Base-by-base conservation (phyloP, 1,139 yeast genomes). In the Nematodospora anomalae region DNA sequence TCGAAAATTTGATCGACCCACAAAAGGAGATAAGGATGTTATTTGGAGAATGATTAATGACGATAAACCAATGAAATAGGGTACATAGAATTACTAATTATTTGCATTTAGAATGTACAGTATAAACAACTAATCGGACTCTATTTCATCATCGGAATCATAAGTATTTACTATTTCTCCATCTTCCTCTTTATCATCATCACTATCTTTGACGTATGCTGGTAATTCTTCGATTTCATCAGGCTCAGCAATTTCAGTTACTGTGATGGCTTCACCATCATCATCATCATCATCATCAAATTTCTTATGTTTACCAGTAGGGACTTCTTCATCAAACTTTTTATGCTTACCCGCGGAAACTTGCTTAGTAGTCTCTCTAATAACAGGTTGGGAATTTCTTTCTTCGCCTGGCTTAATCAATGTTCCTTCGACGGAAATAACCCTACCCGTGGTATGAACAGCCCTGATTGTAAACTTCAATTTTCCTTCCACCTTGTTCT, bases 381-480 rank as follows among this genome's bases (percentile, higher is more conserved):
- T 62, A 3, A 76, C 72, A 1, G 83, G 82, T 51, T 74, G 76
- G 11, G 74, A 67, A 41, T 75, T 84, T 42, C 61, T 62, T 46
- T 79, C 83, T 29, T 67, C 61, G n/a, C 80, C 83, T 3, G 85
- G 83, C 45, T 67, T 57, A 29, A 86, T 60, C 44, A 90, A 68
- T 0, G 96, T 81, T 11, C 97, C 97, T 45, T 88, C 95, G 11
- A 90, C 74, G 6, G 94, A 83, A 13, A 89, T 80, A 41, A 88
- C 83, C 58, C 81, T 80, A 11, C 96, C 95, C 4, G 90, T 76
- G 12, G 86, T 80, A 52, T 82, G 83, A 40, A 90, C 72, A 23
- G 80, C 70, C 55, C 80, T 84, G 26, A 90, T 78, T 6, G 81
- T 78, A 59, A 92, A 89, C 48, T 71, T 71, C 37, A 90, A 60